Base-by-base conservation (phyloP, 129 eudicot species). In the Glebionis coronaria region DNA sequence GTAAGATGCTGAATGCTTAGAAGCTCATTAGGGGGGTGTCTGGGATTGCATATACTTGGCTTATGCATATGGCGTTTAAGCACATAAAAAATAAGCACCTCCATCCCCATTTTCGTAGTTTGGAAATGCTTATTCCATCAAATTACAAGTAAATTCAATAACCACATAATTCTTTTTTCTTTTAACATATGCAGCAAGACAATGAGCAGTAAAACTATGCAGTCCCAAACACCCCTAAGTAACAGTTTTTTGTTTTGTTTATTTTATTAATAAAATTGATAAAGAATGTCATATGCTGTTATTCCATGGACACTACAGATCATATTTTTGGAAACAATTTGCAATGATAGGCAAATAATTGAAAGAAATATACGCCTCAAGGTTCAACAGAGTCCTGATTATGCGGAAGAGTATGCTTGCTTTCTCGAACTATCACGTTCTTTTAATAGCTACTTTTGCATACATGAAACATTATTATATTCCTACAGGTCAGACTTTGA, bases 311-410 rank as follows among this genome's bases (percentile, higher is more conserved):
- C 9, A 7, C 42, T 35, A 7, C 86, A 94, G 99, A 94, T 94
- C 29, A 89, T 94, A 45, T 93, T 94, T 76, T 65, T 94, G 85
- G 99, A 94, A 73, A 94, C 99, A 45, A 44, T 94, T 70, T 94
- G 99, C 79, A 89, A 87, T 60, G 99, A 94, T 83, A 76, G 78
- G 62, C 51, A 74, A n/a, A 86, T 94, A 72, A 94, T 94, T 68
- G 99, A 94, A 78, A 81, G 97, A 82, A 94, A 94, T 67, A 94
- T 94, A 75, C 97, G 97, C 9, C 97, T 94, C 76, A 94, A 94
- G 79, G 83, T 94, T 88, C 99, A 94, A 76, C 97, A 94, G 76
- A 94, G 99, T 80, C 99, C 99, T 29, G 99, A 94, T 73, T 94
- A 94, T 74, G 95, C 99, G 9, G 97, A 94, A 76, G 93, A 80